Evolutionary conservation across 163 green algal species (phyloP).

Genomic region (Prototheca cutis): DNA sequence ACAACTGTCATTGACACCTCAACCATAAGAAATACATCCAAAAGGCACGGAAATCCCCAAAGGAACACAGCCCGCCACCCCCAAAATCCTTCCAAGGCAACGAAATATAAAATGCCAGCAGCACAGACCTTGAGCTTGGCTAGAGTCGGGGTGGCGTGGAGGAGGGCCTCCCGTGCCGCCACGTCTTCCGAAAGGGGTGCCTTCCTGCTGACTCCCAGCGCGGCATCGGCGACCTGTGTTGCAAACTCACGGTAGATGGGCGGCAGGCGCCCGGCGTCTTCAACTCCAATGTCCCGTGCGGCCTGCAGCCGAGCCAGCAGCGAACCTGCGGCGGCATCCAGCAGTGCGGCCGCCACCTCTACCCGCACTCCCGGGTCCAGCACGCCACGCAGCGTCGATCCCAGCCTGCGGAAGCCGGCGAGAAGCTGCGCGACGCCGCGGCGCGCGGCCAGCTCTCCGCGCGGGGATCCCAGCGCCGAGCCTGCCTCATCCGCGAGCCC

Average conservation of each 20-base stretch:
- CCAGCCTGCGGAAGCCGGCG: constrained; percentile 21
- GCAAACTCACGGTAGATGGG: constrained; percentile 35
- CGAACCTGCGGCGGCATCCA: constrained; percentile 8
- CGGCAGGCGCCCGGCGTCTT: constrained; percentile 42
- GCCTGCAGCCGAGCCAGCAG: constrained; percentile 14
- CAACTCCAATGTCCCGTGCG: constrained; percentile 44
- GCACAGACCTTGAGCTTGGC: background rate
- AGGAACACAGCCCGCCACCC: background rate
- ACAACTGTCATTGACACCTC: too few species aligned
- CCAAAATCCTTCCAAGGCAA: too few species aligned
- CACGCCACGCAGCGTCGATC: constrained; percentile 18
- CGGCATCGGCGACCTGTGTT: background rate
- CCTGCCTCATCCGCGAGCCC: background rate
- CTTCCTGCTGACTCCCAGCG: background rate
- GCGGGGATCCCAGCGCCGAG: background rate
- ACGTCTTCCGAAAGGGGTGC: background rate
- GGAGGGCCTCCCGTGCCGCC: background rate
- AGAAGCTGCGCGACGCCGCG: constrained; percentile 22
- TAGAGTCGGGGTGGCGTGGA: background rate
- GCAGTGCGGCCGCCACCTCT: constrained; percentile 11
- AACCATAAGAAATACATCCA: background rate
- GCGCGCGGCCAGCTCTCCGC: background rate
- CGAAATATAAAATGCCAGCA: background rate
- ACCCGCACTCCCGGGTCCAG: constrained; percentile 21
- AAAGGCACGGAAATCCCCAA: background rate